phyloP scores from a whole-genome alignment of 2,329 filamentous ascomycete species.

The Pseudogymnoascus sp. region DNA sequence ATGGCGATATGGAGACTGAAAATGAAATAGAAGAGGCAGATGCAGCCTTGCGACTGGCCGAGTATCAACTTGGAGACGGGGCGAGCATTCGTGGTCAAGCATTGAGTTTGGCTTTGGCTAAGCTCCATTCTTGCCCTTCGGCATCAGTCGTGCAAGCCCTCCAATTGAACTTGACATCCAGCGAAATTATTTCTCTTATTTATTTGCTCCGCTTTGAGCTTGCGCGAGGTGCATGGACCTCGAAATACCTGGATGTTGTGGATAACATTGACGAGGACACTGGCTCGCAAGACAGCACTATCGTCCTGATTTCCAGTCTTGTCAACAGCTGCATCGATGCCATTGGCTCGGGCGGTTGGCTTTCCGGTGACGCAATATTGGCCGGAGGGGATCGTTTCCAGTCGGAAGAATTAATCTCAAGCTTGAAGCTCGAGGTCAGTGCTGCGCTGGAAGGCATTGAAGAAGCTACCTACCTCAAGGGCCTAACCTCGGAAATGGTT shows the following conservation, averaged over 20 bases:
- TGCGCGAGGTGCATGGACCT: constrained; percentile 67
- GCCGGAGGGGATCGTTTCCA: constrained; percentile 39
- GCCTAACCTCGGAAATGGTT: constrained; percentile 57
- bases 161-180: constrained; percentile 52
- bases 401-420: constrained; percentile 54
- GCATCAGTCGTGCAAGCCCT: constrained; percentile 53
- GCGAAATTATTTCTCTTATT: constrained; percentile 64
- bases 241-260: constrained; percentile 55
- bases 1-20: constrained; percentile 30
- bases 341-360: constrained; percentile 65
- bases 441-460: constrained; percentile 64
- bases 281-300: constrained; percentile 55
- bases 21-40: constrained; percentile 53
- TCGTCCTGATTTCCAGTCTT: constrained; percentile 62
- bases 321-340: constrained; percentile 68
- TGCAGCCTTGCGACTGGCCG: constrained; percentile 57
- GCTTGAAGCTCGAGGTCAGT: constrained; percentile 59
- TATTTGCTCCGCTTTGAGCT: constrained; percentile 65
- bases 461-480: constrained; percentile 57
- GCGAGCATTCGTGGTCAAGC: constrained; percentile 53
- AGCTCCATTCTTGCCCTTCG: constrained; percentile 58
- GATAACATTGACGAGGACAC: constrained; percentile 37
- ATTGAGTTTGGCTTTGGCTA: constrained; percentile 59
- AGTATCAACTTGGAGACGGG: constrained; percentile 58
- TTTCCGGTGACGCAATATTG: constrained; percentile 50